Evolutionary conservation across 176 grass and related monocot genomes (phyloP), one percentile per base, ranked within the genome.

Genomic region (Rhynchospora tenuis): DNA sequence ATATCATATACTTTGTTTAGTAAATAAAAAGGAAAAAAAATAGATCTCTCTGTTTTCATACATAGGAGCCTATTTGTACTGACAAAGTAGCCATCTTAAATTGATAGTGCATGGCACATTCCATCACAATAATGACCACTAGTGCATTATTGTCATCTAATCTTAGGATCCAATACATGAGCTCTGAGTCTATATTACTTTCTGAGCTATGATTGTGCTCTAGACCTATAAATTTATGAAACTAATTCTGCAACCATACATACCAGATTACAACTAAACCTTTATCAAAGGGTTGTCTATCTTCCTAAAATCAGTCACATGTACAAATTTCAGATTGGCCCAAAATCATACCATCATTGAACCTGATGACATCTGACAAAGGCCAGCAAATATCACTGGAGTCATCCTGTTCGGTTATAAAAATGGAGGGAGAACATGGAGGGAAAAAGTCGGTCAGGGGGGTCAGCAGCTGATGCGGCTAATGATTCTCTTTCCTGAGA

Each of bases 401-500:
- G 20, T 0, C 12, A 17, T 31, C 48, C 73, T 2, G 48, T 76
- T 17, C 9, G 5, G 11, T 38, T 10, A 10, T 6, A 29, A 4
- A 8, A 54, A 12, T 76, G 50, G 73, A 76, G 48, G 11, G 68
- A 10, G 5, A 23, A 15, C 0, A 24, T 19, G 2, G 48, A 4
- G 68, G 20, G 11, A 23, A 15, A 1, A 24, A n/a, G 2, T 9
- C 48, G n/a, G 43, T 50, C 58, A 81, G 20, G 51, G 8, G 6
- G 80, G 60, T 46, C 80, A 67, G 80, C 80, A 65, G 42, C 57
- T 68, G 42, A 82, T 26, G 24, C 46, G 22, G 59, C 57, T 82
- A 82, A 82, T 82, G 38, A 82, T 82, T 82, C 80, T 81, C 79
- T 42, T 81, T 6, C 20, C 27, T 80, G 65, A 70, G n/a, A 64